Percentiles rank a stretch among this genome's conserved stretches.
These are phyloP conservation scores for Xylaria hypoxylon DNA, from an alignment of 2,329 filamentous ascomycete genomes.

Conservation along the genomic window DNA sequence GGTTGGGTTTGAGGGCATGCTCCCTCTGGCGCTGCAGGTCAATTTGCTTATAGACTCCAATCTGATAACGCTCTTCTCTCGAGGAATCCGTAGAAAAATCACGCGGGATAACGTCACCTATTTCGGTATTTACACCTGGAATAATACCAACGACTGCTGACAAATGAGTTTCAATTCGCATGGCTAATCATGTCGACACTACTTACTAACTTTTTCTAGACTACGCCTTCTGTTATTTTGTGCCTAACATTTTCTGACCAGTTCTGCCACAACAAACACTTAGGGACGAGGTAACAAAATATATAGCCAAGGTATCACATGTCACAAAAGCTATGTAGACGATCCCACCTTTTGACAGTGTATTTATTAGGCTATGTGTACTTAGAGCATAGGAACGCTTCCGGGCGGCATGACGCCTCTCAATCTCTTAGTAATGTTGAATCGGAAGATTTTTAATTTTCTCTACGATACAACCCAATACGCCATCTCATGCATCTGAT, in stretches of 20 bases:
- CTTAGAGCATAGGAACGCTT: too few relatives aligned
- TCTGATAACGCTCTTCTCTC: constrained; percentile 46
- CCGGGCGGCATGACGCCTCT: not conserved
- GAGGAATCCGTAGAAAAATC: not conserved
- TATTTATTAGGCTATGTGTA: too few relatives aligned
- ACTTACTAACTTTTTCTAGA: not conserved
- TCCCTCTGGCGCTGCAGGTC: constrained; percentile 20
- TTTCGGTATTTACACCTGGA: not conserved
- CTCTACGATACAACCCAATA: not conserved
- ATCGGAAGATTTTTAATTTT: not conserved
- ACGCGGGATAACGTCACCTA: not conserved
- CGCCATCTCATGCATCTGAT: not conserved
- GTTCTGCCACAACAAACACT: too few relatives aligned
- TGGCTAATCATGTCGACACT: not conserved
- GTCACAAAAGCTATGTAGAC: not conserved
- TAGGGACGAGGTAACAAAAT: not conserved
- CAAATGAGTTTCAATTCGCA: not conserved
- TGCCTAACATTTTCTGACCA: too few relatives aligned
- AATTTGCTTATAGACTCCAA: constrained; percentile 40
- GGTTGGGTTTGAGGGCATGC: constrained; percentile 29
- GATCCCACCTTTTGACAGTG: not conserved
- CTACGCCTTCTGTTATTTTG: not conserved
- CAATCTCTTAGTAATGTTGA: not conserved
- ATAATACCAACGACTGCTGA: not conserved
- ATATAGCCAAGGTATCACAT: not conserved